A percentile compares a stretch with the other conserved stretches of the same genome.
These are phyloP conservation scores for Trichomonas gallinae DNA, from an alignment of 208 protist genomes.

Conservation along the genomic window DNA sequence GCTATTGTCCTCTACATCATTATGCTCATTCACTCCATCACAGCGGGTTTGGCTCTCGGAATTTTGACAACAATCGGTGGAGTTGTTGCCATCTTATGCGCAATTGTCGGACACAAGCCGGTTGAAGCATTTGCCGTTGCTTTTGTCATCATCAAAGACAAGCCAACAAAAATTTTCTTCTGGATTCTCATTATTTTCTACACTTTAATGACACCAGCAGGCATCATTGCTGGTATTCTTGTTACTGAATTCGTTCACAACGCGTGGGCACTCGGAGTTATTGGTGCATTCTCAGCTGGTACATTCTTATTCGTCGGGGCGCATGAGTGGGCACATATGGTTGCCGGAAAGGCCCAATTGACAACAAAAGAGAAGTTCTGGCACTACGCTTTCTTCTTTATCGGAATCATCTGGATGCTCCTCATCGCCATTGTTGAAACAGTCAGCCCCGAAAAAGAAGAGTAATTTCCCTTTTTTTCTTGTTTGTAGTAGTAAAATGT, in stretches of 20 bases:
- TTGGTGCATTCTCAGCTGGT: background rate
- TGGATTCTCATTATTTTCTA: background rate
- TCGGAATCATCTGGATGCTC: background rate
- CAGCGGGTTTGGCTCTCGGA: background rate
- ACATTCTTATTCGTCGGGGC: background rate
- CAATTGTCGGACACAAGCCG: background rate
- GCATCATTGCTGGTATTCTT: background rate
- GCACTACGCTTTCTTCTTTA: background rate
- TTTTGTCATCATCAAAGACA: background rate
- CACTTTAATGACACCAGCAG: background rate
- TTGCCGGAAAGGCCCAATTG: background rate
- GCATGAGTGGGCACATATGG: background rate
- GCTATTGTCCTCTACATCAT: background rate
- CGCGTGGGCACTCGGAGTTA: background rate
- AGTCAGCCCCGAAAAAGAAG: background rate
- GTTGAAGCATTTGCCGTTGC: background rate
- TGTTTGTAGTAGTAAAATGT: too few relatives aligned
- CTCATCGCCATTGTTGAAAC: background rate
- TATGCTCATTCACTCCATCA: background rate
- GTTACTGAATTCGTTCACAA: background rate
- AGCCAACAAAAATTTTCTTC: background rate
- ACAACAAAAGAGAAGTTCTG: background rate
- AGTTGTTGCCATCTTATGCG: background rate
- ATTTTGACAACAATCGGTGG: background rate
- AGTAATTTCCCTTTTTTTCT: background rate